Base-by-base conservation (phyloP, 805 yeast species). In the Candida lessepsii region DNA sequence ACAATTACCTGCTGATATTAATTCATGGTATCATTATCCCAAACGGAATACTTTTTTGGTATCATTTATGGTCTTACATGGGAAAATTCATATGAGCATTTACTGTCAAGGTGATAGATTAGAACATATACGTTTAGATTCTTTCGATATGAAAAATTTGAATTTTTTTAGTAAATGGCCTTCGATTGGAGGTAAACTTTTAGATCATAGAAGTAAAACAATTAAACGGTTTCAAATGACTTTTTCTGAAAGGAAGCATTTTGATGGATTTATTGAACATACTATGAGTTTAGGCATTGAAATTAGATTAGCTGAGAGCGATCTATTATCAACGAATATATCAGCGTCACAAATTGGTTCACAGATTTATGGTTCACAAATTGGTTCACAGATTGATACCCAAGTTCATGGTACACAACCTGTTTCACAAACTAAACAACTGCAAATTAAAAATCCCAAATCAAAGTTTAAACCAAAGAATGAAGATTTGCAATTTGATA, bases 21-120 rank as follows among this genome's bases (percentile, higher is more conserved):
- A 42, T 14, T 23, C 44, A 6, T 63, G 69, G 69, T 43, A 47
- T 39, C 68, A 63, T 40, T 54, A 46, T 29, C 69, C 69, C 2
- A 62, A 62, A 29, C 31, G 46, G 19, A 34, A 40, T 4, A 40
- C 29, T 5, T 35, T 41, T 18, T 21, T 36, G 16, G 16, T 41
- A 10, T 38, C 46, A 5, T 45, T 48, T 21, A 23, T 45, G 9
- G 32, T 39, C 29, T 29, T 38, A 20, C 34, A 32, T 11, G 44
- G 33, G 3, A 35, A 38, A 13, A 39, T 45, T 9, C 40, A 40
- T 17, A 34, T 47, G n/a, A 45, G 29, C 30, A 37, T 41, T 25
- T 42, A 42, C 28, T 36, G 29, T n/a, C 29, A 32, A 39, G 48
- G 48, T 5, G 44, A 37, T 19, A 29, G 48, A 10, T 38, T 46